These are phyloP conservation scores for Paramecium sexaurelia DNA, from an alignment of 73 alveolate species.

Conservation along the genomic window DNA sequence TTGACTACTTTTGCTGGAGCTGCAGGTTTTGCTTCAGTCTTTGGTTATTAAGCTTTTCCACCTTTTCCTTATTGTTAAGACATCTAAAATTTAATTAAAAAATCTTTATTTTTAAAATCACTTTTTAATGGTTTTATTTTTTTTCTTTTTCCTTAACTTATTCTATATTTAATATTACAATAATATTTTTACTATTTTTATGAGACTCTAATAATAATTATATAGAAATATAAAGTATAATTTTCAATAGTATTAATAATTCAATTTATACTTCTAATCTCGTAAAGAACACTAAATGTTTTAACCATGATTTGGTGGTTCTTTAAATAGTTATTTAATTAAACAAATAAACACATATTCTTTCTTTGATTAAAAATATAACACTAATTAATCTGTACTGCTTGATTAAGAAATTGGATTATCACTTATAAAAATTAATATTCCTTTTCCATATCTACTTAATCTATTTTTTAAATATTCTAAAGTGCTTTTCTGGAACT, in stretches of 20 bases:
- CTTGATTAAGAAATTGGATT: neutral
- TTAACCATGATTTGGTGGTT: neutral
- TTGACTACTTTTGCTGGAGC: neutral
- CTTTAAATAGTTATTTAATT: neutral
- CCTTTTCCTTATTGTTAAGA: constrained; percentile 5
- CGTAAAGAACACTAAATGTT: neutral
- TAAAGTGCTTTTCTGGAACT: neutral
- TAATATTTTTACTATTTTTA: neutral
- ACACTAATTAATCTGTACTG: neutral
- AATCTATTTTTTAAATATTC: neutral
- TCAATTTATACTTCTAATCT: neutral
- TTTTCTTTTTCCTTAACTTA: neutral
- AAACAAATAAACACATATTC: neutral
- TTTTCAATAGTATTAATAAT: neutral
- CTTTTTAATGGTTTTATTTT: neutral
- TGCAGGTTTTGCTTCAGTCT: neutral
- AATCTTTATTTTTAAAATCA: constrained; percentile 23
- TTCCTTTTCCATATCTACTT: neutral
- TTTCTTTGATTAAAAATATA: neutral
- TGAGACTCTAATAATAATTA: neutral
- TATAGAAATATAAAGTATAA: neutral
- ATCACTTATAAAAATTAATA: neutral
- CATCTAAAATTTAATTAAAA: neutral
- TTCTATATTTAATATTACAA: neutral
- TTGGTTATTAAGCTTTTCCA: constrained; percentile 7